Percentiles rank a stretch among this genome's conserved stretches.
Evolutionary conservation across 2,329 filamentous ascomycete genomes (phyloP).

Genomic region (Exophiala lecanii-corni): DNA sequence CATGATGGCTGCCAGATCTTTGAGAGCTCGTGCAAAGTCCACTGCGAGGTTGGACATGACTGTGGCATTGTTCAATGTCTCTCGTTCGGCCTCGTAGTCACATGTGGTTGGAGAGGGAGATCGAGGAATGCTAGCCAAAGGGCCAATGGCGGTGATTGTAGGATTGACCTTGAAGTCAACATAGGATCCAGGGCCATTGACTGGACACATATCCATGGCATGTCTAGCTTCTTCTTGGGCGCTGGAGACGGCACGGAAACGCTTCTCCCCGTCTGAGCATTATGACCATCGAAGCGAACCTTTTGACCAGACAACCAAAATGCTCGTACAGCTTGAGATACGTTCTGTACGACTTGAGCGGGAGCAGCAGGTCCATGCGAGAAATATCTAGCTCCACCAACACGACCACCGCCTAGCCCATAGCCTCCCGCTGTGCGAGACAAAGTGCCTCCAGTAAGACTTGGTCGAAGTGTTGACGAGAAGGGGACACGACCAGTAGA

Average conservation of each 20-base stretch:
- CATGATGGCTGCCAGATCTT: constrained; percentile 74
- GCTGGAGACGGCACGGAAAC: constrained; percentile 70
- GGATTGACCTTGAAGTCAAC: constrained; percentile 87
- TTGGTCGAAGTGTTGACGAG: constrained; percentile 81
- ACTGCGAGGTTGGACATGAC: constrained; percentile 79
- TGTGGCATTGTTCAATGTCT: constrained; percentile 73
- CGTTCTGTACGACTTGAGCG: constrained; percentile 88
- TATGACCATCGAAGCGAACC: constrained; percentile 76
- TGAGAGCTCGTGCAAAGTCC: constrained; percentile 82
- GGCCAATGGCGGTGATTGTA: constrained; percentile 80
- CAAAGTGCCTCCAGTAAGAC: constrained; percentile 81
- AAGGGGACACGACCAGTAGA: constrained; percentile 77
- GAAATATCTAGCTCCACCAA: constrained; percentile 77
- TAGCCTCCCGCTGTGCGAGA: constrained; percentile 90
- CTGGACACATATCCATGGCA: constrained; percentile 53
- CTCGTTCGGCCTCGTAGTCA: constrained; percentile 38
- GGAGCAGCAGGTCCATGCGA: constrained; percentile 80
- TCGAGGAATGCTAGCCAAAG: constrained; percentile 46
- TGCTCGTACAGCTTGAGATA: constrained; percentile 86
- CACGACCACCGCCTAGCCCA: constrained; percentile 61
- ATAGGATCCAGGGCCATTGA: constrained; percentile 65
- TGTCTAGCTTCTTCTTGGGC: constrained; percentile 68
- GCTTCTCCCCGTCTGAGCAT: constrained; percentile 66
- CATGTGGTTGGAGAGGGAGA: constrained; percentile 31
- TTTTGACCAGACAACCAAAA: constrained; percentile 91